A percentile compares a stretch with the other conserved stretches of the same genome.
These are phyloP conservation scores for Fusarium equiseti DNA, from an alignment of 2,329 filamentous ascomycete genomes.

Conservation along the genomic window DNA sequence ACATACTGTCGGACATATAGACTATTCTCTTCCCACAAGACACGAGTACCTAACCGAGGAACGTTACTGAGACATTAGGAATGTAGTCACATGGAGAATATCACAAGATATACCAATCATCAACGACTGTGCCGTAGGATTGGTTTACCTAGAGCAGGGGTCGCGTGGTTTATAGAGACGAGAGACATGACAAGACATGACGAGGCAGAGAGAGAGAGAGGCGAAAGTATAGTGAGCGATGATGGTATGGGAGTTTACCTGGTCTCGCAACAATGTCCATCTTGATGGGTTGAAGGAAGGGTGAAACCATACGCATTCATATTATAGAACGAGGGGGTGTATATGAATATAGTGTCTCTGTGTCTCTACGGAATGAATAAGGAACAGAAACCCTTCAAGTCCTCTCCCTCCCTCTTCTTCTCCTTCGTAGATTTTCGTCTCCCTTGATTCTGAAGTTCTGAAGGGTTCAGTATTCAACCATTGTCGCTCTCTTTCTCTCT, in stretches of 20 bases:
- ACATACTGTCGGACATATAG: slow-evolving; percentile 8
- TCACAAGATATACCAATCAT: slow-evolving; percentile 1
- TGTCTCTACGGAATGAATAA: slow-evolving; percentile 15
- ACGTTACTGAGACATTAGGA: slow-evolving; percentile 34
- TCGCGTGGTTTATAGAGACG: slow-evolving; percentile 27
- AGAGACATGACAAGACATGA: slow-evolving; percentile 20
- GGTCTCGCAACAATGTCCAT: slow-evolving; percentile 20
- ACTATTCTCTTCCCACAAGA: not conserved
- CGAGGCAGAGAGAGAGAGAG: not conserved
- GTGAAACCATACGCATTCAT: not conserved
- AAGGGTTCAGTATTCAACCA: slow-evolving; percentile 1
- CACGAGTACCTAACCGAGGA: slow-evolving; percentile 6
- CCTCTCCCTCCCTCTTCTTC: slow-evolving; percentile 5
- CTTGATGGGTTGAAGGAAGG: slow-evolving; percentile 16
- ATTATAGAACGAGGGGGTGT: slow-evolving; percentile 24
- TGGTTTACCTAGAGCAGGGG: slow-evolving; percentile 27
- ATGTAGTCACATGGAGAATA: slow-evolving; percentile 25
- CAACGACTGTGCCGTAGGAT: slow-evolving; percentile 8
- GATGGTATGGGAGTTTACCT: slow-evolving; percentile 9
- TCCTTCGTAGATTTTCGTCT: not conserved
- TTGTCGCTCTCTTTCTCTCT: not conserved
- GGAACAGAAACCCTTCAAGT: slow-evolving; percentile 6
- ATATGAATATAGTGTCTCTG: not conserved
- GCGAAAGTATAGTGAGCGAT: not conserved
- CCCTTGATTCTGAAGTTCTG: slow-evolving; percentile 14